A percentile compares a stretch with the other conserved stretches of the same genome.
Conservation (phyloP, 768 basidiomycete species). For the Rubroboletus satanas region DNA sequence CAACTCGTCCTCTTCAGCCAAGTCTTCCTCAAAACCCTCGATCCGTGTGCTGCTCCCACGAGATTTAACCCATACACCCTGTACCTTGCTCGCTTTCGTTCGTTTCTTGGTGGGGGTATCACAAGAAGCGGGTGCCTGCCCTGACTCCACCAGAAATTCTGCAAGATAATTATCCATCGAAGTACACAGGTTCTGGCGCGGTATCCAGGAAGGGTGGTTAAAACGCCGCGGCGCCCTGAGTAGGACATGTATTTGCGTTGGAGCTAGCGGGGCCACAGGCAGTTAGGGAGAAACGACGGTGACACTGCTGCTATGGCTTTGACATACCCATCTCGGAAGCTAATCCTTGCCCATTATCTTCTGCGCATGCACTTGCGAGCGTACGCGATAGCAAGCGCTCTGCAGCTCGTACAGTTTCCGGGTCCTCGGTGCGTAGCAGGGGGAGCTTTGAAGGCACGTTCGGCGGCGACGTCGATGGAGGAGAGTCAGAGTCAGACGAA, state of each 20-base stretch:
- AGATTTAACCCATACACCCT: conserved; percentile 42
- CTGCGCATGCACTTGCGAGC: conserved; percentile 42
- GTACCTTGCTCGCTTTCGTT: conserved; percentile 28
- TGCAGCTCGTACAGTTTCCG: conserved; percentile 33
- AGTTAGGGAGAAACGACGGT: neutral
- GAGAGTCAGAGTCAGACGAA: conserved; percentile 20
- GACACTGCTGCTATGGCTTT: neutral
- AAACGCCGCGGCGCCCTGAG: conserved; percentile 48
- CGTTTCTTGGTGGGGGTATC: conserved; percentile 27
- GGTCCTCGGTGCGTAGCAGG: conserved; percentile 27
- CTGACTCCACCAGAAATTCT: conserved; percentile 33
- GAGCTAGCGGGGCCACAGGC: conserved; percentile 25
- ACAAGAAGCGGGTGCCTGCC: neutral
- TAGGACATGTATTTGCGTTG: conserved; percentile 46
- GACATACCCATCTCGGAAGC: conserved; percentile 39
- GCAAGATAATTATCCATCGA: conserved; percentile 36
- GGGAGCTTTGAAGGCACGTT: neutral
- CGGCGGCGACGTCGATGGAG: conserved; percentile 24
- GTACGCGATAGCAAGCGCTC: conserved; percentile 44
- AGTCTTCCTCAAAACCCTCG: conserved; percentile 9
- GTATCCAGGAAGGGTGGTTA: conserved; percentile 44
- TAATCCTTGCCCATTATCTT: conserved; percentile 37
- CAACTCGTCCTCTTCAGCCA: conserved; percentile 41
- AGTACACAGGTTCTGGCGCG: conserved; percentile 40
- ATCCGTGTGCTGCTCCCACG: neutral